Percentiles rank a stretch among this genome's conserved stretches.
Conservation (phyloP, 2,329 filamentous ascomycete genomes). For the Aspergillus versicolor region DNA sequence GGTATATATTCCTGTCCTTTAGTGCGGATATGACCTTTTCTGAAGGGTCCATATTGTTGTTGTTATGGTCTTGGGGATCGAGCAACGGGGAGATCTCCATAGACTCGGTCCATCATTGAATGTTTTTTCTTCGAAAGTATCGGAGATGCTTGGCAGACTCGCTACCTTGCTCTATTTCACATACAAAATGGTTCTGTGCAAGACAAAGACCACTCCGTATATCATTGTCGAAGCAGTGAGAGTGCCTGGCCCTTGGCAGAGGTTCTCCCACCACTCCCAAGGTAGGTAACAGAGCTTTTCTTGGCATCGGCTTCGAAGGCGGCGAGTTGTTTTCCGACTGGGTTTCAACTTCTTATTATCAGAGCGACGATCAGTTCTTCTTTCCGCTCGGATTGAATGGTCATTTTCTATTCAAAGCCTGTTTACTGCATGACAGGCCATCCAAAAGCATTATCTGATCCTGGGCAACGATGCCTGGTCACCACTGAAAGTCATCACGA, state of each 20-base stretch:
- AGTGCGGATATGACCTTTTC: constrained; percentile 26
- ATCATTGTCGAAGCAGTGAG: neutral
- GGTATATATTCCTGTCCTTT: constrained; percentile 30
- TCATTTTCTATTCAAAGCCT: neutral
- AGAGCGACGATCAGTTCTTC: neutral
- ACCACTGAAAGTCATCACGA: neutral
- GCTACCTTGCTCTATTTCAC: neutral
- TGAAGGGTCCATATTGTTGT: constrained; percentile 18
- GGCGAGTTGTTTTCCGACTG: constrained; percentile 9
- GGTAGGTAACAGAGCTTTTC: neutral
- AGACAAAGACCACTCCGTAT: neutral
- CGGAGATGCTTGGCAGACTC: neutral
- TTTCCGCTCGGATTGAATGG: neutral
- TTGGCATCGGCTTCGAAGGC: constrained; percentile 15
- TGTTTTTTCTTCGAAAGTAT: neutral
- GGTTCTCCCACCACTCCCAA: neutral
- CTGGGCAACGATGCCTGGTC: neutral
- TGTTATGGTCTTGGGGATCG: constrained; percentile 5
- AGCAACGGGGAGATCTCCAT: neutral
- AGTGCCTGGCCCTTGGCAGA: neutral
- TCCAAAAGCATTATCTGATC: too few relatives aligned
- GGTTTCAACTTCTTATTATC: neutral
- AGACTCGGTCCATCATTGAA: neutral
- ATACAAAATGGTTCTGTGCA: neutral
- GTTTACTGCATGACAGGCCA: neutral